phyloP scores from a whole-genome alignment of 2,329 filamentous ascomycete genomes.

The Cordyceps pruinosa region DNA sequence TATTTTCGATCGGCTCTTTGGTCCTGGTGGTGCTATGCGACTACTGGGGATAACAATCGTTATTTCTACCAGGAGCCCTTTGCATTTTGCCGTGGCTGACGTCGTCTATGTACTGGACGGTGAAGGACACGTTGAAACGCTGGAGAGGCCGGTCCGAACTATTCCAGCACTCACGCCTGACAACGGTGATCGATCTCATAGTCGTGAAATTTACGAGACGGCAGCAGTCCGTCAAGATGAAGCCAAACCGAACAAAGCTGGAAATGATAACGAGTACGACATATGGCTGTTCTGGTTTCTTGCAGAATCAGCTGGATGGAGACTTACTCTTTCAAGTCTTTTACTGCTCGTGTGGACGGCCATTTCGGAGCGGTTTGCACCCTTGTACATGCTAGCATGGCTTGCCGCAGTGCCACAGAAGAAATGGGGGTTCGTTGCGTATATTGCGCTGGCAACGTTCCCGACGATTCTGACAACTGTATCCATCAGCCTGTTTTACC shows the following conservation, averaged over 20 bases:
- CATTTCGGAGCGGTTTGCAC: not conserved
- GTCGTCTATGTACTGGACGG: too few relatives aligned
- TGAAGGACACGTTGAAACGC: too few relatives aligned
- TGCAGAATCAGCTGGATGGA: not conserved
- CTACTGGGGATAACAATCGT: too few relatives aligned
- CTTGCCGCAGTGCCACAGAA: slow-evolving; percentile 11
- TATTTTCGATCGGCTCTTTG: too few relatives aligned
- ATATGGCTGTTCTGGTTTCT: not conserved
- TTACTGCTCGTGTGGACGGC: not conserved
- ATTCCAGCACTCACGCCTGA: too few relatives aligned
- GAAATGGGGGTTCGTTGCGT: slow-evolving; percentile 2
- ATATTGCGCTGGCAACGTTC: not conserved
- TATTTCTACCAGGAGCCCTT: too few relatives aligned
- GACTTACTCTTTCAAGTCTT: not conserved
- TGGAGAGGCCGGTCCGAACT: too few relatives aligned
- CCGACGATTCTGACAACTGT: not conserved
- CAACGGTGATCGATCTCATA: too few relatives aligned
- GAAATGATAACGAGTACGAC: not conserved
- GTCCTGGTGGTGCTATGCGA: too few relatives aligned
- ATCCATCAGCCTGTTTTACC: too few relatives aligned
- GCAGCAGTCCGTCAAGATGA: not conserved
- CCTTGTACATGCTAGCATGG: not conserved
- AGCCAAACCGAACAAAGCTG: not conserved
- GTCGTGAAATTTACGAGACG: too few relatives aligned
- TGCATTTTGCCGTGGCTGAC: too few relatives aligned